Evolutionary conservation across 2,329 filamentous ascomycete genomes (phyloP).

Genomic region (Botryotinia globosa): DNA sequence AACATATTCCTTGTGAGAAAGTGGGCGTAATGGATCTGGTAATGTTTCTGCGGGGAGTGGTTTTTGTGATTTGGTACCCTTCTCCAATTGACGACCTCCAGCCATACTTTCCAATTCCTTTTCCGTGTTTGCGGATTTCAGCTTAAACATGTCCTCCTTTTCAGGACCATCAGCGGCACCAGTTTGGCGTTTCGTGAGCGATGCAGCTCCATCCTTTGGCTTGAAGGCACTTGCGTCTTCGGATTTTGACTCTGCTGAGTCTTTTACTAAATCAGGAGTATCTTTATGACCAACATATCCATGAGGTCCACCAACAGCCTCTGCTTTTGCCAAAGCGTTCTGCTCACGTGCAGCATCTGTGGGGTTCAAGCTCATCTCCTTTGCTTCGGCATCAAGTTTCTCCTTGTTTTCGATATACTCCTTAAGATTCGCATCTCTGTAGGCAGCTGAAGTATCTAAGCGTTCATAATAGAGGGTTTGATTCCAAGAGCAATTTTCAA

Average conservation of each 20-base stretch:
- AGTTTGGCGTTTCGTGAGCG: constrained; percentile 17
- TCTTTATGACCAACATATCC: background rate
- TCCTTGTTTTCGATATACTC: constrained; percentile 43
- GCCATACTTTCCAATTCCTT: constrained; percentile 26
- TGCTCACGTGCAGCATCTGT: constrained; percentile 6
- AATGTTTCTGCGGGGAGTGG: constrained; percentile 8
- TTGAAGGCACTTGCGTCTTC: constrained; percentile 10
- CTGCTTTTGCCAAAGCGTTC: constrained; percentile 8
- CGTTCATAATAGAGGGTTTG: constrained; percentile 33
- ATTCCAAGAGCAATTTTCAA: constrained; percentile 36
- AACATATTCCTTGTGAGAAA: constrained; percentile 55
- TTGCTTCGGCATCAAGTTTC: constrained; percentile 40
- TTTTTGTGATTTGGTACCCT: constrained; percentile 15
- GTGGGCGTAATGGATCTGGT: constrained; percentile 32
- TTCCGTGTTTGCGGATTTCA: constrained; percentile 26
- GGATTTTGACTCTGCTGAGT: background rate
- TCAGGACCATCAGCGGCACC: background rate
- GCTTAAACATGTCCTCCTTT: constrained; percentile 15
- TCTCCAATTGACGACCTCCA: constrained; percentile 24
- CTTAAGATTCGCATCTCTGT: constrained; percentile 45
- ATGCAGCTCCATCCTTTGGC: background rate
- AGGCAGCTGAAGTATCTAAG: constrained; percentile 42
- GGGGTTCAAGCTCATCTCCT: constrained; percentile 9
- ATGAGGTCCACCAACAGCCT: constrained; percentile 5
- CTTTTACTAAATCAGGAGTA: background rate